Conservation (phyloP, 2,329 filamentous ascomycete species). For the Fusarium nodosum region DNA sequence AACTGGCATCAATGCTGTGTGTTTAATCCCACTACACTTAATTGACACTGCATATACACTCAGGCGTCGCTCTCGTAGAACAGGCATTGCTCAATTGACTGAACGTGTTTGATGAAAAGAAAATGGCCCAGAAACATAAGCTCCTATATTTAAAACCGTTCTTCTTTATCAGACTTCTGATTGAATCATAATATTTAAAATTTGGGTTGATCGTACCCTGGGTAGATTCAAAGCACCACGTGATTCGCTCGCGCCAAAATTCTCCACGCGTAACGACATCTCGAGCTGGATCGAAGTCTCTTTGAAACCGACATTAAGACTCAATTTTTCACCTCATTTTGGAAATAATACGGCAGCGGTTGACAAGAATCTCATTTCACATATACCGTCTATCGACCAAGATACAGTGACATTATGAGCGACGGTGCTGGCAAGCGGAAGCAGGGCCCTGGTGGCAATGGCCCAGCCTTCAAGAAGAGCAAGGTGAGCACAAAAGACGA, state of each 20-base stretch:
- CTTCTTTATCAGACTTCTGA: not conserved
- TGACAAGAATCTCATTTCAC: not conserved
- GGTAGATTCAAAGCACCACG: constrained; percentile 12
- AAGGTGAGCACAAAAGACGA: constrained; percentile 52
- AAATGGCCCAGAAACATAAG: not conserved
- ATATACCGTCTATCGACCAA: not conserved
- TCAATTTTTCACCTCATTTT: constrained; percentile 4
- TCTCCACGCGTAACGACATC: constrained; percentile 34
- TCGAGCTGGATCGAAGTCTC: constrained; percentile 5
- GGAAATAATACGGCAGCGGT: not conserved
- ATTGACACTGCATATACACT: not conserved
- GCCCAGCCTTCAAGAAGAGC: constrained; percentile 56
- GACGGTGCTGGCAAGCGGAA: constrained; percentile 56
- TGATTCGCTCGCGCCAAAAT: constrained; percentile 40
- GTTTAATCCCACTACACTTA: not conserved
- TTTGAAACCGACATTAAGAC: constrained; percentile 21
- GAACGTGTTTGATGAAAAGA: not conserved
- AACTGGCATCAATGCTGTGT: not conserved
- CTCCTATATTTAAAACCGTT: too few species aligned
- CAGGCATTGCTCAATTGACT: too few species aligned
- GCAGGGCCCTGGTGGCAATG: constrained; percentile 49
- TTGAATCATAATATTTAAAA: not conserved
- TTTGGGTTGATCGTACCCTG: not conserved
- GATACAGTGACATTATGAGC: constrained; percentile 46
- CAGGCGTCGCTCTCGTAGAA: too few species aligned